Evolutionary conservation across 2,329 filamentous ascomycete species (phyloP).

Genomic region (Sporothrix inflata): DNA sequence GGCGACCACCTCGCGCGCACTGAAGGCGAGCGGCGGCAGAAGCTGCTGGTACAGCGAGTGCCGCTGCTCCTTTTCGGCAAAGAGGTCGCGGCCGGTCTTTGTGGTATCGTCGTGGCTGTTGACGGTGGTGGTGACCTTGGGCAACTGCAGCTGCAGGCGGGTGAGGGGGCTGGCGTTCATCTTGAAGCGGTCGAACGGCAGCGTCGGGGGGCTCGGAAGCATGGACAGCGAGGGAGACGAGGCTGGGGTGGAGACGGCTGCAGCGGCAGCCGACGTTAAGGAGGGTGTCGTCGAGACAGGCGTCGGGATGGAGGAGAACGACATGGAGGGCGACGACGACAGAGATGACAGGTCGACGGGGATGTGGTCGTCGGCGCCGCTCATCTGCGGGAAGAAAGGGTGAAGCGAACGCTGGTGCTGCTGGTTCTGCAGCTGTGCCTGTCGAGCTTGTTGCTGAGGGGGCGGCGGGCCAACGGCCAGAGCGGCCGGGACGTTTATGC

Average conservation of each 20-base stretch:
- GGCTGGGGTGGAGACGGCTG: background rate
- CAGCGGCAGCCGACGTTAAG: background rate
- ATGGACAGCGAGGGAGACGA: background rate
- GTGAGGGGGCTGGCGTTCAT: conserved; percentile 13
- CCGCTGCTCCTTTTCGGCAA: conserved; percentile 9
- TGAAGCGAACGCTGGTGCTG: conserved; percentile 20
- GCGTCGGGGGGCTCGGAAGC: background rate
- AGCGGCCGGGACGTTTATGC: background rate
- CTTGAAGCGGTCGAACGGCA: background rate
- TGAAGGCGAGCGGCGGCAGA: conserved; percentile 1
- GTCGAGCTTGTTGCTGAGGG: background rate
- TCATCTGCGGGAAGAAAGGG: background rate
- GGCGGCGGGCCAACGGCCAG: conserved; percentile 7
- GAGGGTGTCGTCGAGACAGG: background rate
- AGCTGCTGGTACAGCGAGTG: conserved; percentile 22
- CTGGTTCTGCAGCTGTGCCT: background rate
- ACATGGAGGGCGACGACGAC: background rate
- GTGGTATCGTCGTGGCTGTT: background rate
- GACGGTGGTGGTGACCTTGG: background rate
- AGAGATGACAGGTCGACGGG: background rate
- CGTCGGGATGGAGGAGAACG: background rate
- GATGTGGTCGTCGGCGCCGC: background rate
- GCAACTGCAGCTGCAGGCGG: conserved; percentile 15
- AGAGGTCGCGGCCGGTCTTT: background rate
- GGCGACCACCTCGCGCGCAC: background rate